Evolutionary conservation across 192 early-diverging fungal genomes (phyloP).

Genomic region (Rhizophagus sp.): DNA sequence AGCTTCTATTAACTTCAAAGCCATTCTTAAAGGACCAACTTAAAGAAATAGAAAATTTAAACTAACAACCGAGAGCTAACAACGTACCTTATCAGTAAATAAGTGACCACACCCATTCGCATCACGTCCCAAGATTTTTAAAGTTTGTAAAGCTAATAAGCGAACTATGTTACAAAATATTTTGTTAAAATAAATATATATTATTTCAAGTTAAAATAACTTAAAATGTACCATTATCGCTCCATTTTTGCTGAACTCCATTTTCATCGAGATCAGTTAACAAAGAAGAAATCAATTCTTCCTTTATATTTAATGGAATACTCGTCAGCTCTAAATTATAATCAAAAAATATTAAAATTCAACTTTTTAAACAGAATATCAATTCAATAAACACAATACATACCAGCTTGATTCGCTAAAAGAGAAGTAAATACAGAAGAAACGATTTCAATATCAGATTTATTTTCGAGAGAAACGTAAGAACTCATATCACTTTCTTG

Average conservation of each 20-base stretch:
- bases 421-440: neutral
- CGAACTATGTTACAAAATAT: conserved; percentile 42
- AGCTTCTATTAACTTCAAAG: too few relatives aligned
- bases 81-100: conserved; percentile 54
- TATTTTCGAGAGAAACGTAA: conserved; percentile 10
- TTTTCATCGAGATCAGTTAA: conserved; percentile 23
- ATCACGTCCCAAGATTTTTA: conserved; percentile 64
- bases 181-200: neutral
- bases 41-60: too few relatives aligned
- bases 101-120: conserved; percentile 56
- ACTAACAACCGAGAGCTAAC: too few relatives aligned
- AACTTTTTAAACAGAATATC: neutral
- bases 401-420: conserved; percentile 12
- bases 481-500: neutral
- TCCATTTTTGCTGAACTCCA: conserved; percentile 22
- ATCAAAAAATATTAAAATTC: neutral
- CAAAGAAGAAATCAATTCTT: conserved; percentile 4
- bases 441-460: conserved; percentile 13
- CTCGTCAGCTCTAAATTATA: neutral
- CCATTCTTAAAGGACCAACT: too few relatives aligned
- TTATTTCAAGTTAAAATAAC: neutral
- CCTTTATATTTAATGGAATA: neutral
- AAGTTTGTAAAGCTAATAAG: conserved; percentile 46
- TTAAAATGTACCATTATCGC: conserved; percentile 1
- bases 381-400: neutral